A percentile compares a stretch with the other conserved stretches of the same genome.
phyloP scores from a whole-genome alignment of 31 red algal genomes.

The Asparagopsis taxiformis region DNA sequence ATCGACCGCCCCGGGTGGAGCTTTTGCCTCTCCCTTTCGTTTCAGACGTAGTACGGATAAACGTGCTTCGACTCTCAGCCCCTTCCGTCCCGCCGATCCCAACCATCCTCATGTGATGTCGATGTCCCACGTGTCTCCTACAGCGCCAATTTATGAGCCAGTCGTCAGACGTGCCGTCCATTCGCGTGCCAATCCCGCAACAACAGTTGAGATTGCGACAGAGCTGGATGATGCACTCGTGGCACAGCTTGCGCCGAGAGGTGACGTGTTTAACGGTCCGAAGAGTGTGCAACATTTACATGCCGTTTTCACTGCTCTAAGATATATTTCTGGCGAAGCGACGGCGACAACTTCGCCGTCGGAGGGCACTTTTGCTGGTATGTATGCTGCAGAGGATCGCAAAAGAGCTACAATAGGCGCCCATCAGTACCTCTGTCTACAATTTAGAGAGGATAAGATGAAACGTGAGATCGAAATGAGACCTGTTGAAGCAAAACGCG shows the following conservation, averaged over 20 bases:
- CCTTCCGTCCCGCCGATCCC: not conserved
- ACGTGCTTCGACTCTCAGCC: too few species aligned
- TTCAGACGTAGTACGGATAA: slow-evolving; percentile 15
- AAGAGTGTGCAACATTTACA: slow-evolving; percentile 45
- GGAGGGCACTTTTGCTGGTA: slow-evolving; percentile 36
- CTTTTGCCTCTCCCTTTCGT: slow-evolving; percentile 48
- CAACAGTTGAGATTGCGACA: slow-evolving; percentile 27
- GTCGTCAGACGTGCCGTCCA: slow-evolving; percentile 37
- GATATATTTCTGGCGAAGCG: slow-evolving; percentile 36
- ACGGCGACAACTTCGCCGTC: not conserved
- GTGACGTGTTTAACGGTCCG: slow-evolving; percentile 15
- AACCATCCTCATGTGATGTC: not conserved
- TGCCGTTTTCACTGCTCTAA: slow-evolving; percentile 41
- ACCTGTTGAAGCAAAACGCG: slow-evolving; percentile 67
- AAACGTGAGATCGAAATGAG: slow-evolving; percentile 51
- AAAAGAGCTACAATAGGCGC: slow-evolving; percentile 34
- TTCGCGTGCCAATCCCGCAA: slow-evolving; percentile 13
- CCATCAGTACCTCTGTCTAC: slow-evolving; percentile 50
- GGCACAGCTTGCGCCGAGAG: slow-evolving; percentile 43
- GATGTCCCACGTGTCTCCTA: not conserved
- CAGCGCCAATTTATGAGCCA: slow-evolving; percentile 50
- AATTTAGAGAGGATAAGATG: slow-evolving; percentile 81
- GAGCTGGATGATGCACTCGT: slow-evolving; percentile 41
- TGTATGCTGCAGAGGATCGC: slow-evolving; percentile 1
- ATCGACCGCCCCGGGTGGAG: slow-evolving; percentile 17